Evolutionary conservation across 2,329 filamentous ascomycete species (phyloP), one percentile per base, ranked within the genome.

Genomic region (Alternaria novae-zelandiae): DNA sequence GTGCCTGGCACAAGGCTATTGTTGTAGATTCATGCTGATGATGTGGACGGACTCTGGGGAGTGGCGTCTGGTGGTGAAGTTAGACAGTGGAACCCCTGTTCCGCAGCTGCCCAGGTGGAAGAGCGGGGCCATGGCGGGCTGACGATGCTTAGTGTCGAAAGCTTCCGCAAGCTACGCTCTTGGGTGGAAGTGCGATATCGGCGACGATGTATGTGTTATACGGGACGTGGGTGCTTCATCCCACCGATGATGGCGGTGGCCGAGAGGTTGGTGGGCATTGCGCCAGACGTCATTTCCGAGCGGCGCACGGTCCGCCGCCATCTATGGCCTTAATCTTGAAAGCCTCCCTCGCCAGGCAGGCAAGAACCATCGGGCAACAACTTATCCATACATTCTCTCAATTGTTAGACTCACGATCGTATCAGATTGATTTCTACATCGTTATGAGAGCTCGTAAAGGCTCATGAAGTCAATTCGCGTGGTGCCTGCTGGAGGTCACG

Each of bases 41-140:
- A 55, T 43, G 61, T 47, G 65, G 54, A 51, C 65, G 62, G 66
- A 70, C 61, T 64, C 30, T 59, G 43, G 21, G 55, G 56, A 26
- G 68, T 61, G 59, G 64, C 64, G 58, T 51, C 43, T 45, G 45
- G 53, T 63, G 58, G 65, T 54, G 59, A 65, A 56, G 65, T 68
- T 61, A 21, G 36, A 44, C 21, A 46, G 43, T 28, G 30, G 41
- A 44, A 30, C 43, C 59, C 57, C 53, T 53, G 54, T 47, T 49
- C 28, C 26, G 47, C 15, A 47, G 49, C 59, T 61, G 60, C 36
- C 28, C 55, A 36, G 20, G 26, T 41, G n/a, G 11, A 8, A 1
- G 59, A 46, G 59, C 36, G 58, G 50, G 58, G 62, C 50, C 50
- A 28, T 57, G 32, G 46, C n/a, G 36, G 49, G 46, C 59, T 47